Conservation (phyloP, 2,329 filamentous ascomycete species). For the Hypoxylon sp. region DNA sequence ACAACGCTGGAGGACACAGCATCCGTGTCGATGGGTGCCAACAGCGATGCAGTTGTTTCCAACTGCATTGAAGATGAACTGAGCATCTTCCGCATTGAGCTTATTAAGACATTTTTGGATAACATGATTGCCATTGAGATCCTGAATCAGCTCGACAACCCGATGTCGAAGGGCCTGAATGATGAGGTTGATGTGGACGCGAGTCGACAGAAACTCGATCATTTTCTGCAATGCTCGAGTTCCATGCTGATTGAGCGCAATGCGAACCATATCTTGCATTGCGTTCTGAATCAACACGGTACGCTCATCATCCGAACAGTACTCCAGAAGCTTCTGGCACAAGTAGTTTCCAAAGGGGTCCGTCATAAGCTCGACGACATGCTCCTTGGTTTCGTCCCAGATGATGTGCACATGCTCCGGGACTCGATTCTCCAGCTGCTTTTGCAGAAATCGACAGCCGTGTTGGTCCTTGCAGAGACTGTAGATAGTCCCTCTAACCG, state of each 20-base stretch:
- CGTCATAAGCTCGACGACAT: conserved; percentile 98
- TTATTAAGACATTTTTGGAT: conserved; percentile 99
- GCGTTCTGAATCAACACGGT: conserved; percentile 93
- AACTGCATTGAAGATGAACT: conserved; percentile 98
- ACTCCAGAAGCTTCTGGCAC: conserved; percentile 97
- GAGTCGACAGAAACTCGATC: conserved; percentile 95
- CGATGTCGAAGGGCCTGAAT: conserved; percentile 84
- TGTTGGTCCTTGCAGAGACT: conserved; percentile 97
- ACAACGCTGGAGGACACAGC: conserved; percentile 97
- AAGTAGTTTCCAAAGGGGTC: conserved; percentile 99
- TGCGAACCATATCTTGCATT: conserved; percentile 86
- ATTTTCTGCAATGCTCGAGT: conserved; percentile 98
- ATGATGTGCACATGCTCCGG: conserved; percentile 90
- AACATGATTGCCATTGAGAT: conserved; percentile 98
- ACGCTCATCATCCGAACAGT: conserved; percentile 93
- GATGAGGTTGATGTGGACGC: conserved; percentile 87
- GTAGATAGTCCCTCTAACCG: conserved; percentile 86
- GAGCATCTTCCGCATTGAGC: conserved; percentile 83
- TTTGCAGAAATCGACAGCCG: conserved; percentile 95
- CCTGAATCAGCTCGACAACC: conserved; percentile 95
- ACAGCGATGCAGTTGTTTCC: conserved; percentile 88
- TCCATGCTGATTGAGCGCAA: conserved; percentile 96
- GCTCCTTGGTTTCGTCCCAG: conserved; percentile 91
- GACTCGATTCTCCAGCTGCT: conserved; percentile 93
- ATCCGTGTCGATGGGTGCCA: conserved; percentile 96